Evolutionary conservation across 768 basidiomycete species (phyloP), one percentile per base, ranked within the genome.

Genomic region (Tremella fuciformis): DNA sequence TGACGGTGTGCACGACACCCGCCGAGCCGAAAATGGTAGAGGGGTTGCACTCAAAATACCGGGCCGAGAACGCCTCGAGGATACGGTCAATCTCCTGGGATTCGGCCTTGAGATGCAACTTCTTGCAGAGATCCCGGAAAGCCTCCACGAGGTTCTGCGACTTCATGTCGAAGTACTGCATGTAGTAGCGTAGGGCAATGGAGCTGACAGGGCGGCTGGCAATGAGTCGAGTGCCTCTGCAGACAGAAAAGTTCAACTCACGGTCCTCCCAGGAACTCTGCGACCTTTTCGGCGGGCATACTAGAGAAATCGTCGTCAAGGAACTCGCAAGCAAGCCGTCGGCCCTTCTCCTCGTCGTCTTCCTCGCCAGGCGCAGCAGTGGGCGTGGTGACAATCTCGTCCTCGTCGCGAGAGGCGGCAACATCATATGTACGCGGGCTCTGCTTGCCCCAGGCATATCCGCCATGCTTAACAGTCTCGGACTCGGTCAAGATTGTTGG

Each of bases 21-120:
- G 66, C 29, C 0, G 85, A 89, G 44, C 89, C 90, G 72, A 87
- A 93, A n/a, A 89, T 66, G 21, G 83, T 83, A 1, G 79, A 79
- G 0, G 89, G 87, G 73, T 98, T 98, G 74, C 90, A 91, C 44
- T 91, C 86, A 84, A 86, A 96, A 76, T 91, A 99, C 8, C 91
- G 84, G 40, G 84, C 80, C 68, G 89, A 89, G 68, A 99, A 97
- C 62, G 86, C 86, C 60, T 91, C 91, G 4, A 99, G 82, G 61
- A 99, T 97, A 42, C 96, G 86, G 76, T 98, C 96, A 42, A 99
- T 88, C 78, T 98, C 93, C 72, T 99, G 96, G 0, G 94, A 94
- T 77, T 99, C 96, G 1, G 86, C 96, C 76, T 91, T 93, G 59
- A 99, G 83, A 75, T 84, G 97, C 1, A 99, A 82, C 75, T 94